A percentile compares a stretch with the other conserved stretches of the same genome.
Conservation (phyloP, 78 protist species). For the Isochrysis galbana region DNA sequence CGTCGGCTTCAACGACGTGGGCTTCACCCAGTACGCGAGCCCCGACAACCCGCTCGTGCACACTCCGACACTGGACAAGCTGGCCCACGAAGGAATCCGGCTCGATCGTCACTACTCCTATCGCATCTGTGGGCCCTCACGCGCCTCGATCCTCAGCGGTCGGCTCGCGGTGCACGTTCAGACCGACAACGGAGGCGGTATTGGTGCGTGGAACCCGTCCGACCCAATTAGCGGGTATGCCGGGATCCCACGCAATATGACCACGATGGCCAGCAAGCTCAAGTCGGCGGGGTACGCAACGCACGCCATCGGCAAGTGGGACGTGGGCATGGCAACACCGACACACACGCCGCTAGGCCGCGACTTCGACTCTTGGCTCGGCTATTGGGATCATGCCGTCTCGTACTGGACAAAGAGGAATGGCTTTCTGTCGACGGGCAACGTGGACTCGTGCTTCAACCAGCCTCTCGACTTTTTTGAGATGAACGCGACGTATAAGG, state of each 20-base stretch:
- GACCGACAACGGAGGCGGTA: not conserved
- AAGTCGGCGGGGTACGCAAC: slow-evolving; percentile 46
- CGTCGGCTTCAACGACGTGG: no score
- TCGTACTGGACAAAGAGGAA: not conserved
- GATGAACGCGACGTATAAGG: not conserved
- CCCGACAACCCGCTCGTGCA: no score
- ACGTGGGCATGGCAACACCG: slow-evolving; percentile 46
- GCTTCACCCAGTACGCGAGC: no score
- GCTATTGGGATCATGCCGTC: not conserved
- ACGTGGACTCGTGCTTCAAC: not conserved
- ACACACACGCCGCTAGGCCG: slow-evolving; percentile 40
- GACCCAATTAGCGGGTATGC: not conserved
- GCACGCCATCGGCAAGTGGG: slow-evolving; percentile 51
- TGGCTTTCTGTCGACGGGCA: not conserved
- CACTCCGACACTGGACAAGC: slow-evolving; percentile 40
- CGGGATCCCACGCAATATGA: slow-evolving; percentile 50
- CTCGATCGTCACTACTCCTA: slow-evolving; percentile 39
- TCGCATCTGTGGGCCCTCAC: slow-evolving; percentile 26
- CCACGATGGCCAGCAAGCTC: slow-evolving; percentile 33
- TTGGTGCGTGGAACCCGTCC: not conserved
- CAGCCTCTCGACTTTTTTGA: not conserved
- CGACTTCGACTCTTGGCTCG: slow-evolving; percentile 40
- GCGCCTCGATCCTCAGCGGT: slow-evolving; percentile 40
- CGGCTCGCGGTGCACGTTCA: slow-evolving; percentile 50
- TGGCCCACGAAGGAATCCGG: slow-evolving; percentile 35